Percentiles rank a stretch among this genome's conserved stretches.
Conservation (phyloP, 176 grass and related monocot genomes). For the Oryza meridionalis region DNA sequence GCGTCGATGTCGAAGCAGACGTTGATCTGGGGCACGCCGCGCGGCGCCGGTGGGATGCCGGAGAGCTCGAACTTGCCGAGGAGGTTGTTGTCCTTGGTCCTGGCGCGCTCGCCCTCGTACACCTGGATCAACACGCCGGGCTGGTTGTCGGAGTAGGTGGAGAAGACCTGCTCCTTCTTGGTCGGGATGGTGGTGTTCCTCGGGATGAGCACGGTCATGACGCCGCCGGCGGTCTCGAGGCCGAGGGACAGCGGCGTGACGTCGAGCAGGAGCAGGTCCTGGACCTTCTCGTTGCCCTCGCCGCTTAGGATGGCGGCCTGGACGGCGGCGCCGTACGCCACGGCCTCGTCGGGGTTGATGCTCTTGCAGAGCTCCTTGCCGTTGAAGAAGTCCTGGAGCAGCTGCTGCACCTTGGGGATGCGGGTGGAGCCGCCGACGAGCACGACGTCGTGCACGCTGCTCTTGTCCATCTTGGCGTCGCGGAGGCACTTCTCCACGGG, state of each 20-base stretch:
- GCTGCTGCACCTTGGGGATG: slow-evolving; percentile 93
- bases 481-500: slow-evolving; percentile 94
- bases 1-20: slow-evolving; percentile 77
- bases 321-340: slow-evolving; percentile 85
- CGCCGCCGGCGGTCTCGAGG: slow-evolving; percentile 78
- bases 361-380: slow-evolving; percentile 99
- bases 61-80: slow-evolving; percentile 76
- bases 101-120: slow-evolving; percentile 71
- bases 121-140: slow-evolving; percentile 80
- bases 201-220: slow-evolving; percentile 81
- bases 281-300: slow-evolving; percentile 93
- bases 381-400: slow-evolving; percentile 99
- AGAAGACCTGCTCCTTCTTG: slow-evolving; percentile 89
- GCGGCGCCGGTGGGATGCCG: slow-evolving; percentile 51
- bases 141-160: slow-evolving; percentile 86
- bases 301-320: slow-evolving; percentile 96
- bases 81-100: slow-evolving; percentile 75
- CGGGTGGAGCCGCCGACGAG: slow-evolving; percentile 91
- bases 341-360: slow-evolving; percentile 99
- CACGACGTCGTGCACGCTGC: slow-evolving; percentile 83
- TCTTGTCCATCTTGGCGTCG: slow-evolving; percentile 99
- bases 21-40: slow-evolving; percentile 69
- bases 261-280: slow-evolving; percentile 84
- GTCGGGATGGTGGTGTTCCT: slow-evolving; percentile 87
- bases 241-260: slow-evolving; percentile 70